These are phyloP conservation scores for Boletus rex-veris DNA, from an alignment of 768 basidiomycete genomes.

Conservation along the genomic window DNA sequence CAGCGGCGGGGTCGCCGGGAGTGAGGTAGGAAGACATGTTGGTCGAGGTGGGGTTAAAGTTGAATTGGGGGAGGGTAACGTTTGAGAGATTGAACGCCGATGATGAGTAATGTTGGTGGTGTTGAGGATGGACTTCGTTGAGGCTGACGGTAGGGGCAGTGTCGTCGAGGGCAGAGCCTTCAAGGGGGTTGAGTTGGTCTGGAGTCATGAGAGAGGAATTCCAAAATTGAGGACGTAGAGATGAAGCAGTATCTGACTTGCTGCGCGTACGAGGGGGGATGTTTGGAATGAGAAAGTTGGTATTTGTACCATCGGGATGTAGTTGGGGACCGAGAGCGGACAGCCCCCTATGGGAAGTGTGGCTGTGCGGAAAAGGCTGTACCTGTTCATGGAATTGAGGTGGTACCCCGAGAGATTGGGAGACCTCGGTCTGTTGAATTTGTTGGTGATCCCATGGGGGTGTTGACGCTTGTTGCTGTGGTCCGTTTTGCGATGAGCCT, in stretches of 20 bases:
- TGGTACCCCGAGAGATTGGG: constrained; percentile 29
- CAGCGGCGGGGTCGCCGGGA: constrained; percentile 25
- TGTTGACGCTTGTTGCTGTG: constrained; percentile 34
- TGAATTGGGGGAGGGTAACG: constrained; percentile 29
- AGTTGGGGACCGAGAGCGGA: constrained; percentile 32
- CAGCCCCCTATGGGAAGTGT: constrained; percentile 36
- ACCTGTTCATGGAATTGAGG: constrained; percentile 27
- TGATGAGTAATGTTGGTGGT: constrained; percentile 24
- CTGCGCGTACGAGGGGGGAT: constrained; percentile 47
- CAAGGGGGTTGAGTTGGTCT: constrained; percentile 33
- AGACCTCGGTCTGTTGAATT: constrained; percentile 34
- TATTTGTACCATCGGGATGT: constrained; percentile 36
- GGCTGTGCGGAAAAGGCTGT: constrained; percentile 35
- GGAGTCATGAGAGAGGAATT: constrained; percentile 38
- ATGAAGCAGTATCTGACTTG: constrained; percentile 54
- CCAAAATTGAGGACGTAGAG: constrained; percentile 54
- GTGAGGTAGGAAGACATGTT: constrained; percentile 41
- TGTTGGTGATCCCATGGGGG: constrained; percentile 36
- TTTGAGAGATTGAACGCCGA: constrained; percentile 27
- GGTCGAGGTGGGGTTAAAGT: constrained; percentile 33
- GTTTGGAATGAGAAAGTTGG: constrained; percentile 36
- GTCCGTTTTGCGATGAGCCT: constrained; percentile 31
- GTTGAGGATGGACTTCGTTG: constrained; percentile 29
- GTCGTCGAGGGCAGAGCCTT: constrained; percentile 39
- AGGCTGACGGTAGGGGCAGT: constrained; percentile 28